Conservation (phyloP, 2,329 filamentous ascomycete species). For the Teratosphaeria nubilosa region DNA sequence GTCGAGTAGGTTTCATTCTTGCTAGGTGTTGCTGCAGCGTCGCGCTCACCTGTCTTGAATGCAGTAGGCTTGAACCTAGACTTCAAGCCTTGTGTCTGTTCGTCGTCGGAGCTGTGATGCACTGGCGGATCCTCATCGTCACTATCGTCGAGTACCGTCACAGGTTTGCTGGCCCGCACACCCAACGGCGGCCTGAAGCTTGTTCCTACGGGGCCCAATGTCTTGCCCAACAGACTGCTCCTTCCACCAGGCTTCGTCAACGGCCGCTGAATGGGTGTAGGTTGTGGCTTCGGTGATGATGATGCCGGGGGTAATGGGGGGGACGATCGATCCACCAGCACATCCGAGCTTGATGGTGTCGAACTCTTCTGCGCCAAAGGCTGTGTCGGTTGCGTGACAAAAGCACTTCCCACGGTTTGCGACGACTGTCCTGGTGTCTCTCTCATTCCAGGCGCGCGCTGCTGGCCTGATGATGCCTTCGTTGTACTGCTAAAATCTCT, state of each 20-base stretch:
- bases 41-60: conserved; percentile 37
- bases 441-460: neutral
- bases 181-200: conserved; percentile 44
- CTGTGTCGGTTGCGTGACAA: conserved; percentile 45
- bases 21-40: conserved; percentile 23
- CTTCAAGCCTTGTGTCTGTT: conserved; percentile 27
- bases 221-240: conserved; percentile 40
- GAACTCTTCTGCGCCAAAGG: neutral
- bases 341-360: conserved; percentile 26
- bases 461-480: neutral
- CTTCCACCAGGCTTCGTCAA: conserved; percentile 24
- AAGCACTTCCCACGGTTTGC: conserved; percentile 2
- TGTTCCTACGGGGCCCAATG: conserved; percentile 69
- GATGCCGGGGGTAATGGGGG: conserved; percentile 34
- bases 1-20: conserved; percentile 9
- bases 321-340: conserved; percentile 87
- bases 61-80: conserved; percentile 53
- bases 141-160: conserved; percentile 28
- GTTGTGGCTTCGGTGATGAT: conserved; percentile 26
- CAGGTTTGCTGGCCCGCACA: conserved; percentile 11
- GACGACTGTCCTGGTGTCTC: neutral
- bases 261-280: conserved; percentile 14
- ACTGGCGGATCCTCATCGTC: conserved; percentile 42
- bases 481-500: conserved; percentile 11
- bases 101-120: conserved; percentile 19